Percentiles rank a stretch among this genome's conserved stretches.
These are phyloP conservation scores for Fusarium vanettenii DNA, from an alignment of 2,329 filamentous ascomycete species.

Conservation along the genomic window DNA sequence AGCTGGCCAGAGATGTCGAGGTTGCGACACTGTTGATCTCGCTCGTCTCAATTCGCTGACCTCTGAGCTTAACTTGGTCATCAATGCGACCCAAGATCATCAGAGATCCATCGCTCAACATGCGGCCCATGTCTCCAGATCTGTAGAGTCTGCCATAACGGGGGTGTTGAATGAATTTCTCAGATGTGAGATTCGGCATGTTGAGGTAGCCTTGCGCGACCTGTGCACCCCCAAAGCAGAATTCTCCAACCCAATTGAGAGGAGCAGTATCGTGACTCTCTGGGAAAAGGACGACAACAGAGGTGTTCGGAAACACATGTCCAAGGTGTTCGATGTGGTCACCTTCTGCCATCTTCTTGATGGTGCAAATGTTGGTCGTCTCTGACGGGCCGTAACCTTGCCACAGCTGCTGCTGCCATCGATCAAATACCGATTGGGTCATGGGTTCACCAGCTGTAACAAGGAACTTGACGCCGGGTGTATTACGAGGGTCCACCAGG, in stretches of 20 bases:
- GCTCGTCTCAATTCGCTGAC: constrained; percentile 81
- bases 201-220: constrained; percentile 81
- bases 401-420: constrained; percentile 78
- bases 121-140: constrained; percentile 83
- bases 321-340: constrained; percentile 83
- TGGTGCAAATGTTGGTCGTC: constrained; percentile 88
- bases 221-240: constrained; percentile 89
- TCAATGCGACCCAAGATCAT: constrained; percentile 79
- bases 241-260: constrained; percentile 79
- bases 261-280: constrained; percentile 67
- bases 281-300: constrained; percentile 70
- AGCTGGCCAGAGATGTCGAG: constrained; percentile 60
- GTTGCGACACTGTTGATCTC: constrained; percentile 77
- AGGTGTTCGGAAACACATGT: constrained; percentile 78
- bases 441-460: constrained; percentile 86
- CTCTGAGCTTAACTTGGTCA: constrained; percentile 84
- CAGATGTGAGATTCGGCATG: constrained; percentile 68
- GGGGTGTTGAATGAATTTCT: constrained; percentile 77
- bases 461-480: constrained; percentile 79
- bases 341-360: constrained; percentile 68
- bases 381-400: constrained; percentile 89
- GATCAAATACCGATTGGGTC: constrained; percentile 75
- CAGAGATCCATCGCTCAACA: constrained; percentile 81
- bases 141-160: constrained; percentile 80
- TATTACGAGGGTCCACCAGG: constrained; percentile 74